Percentiles rank a stretch among this genome's conserved stretches.
These are phyloP conservation scores for Amylocystis lapponica DNA, from an alignment of 768 basidiomycete species.

Conservation along the genomic window DNA sequence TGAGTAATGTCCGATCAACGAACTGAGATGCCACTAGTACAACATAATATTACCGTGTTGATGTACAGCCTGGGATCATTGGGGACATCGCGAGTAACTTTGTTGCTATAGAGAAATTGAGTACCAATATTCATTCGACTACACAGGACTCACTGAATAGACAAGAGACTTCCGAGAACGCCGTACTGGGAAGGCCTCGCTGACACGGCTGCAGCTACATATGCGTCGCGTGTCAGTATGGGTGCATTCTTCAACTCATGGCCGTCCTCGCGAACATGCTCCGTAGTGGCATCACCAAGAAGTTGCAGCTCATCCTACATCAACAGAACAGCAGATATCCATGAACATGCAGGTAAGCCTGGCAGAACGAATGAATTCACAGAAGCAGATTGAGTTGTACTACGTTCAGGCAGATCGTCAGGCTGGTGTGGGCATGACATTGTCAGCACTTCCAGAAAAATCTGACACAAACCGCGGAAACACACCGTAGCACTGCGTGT, in stretches of 20 bases:
- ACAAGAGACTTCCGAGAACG: constrained; percentile 38
- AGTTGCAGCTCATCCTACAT: too few relatives aligned
- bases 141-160: constrained; percentile 4
- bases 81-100: constrained; percentile 38
- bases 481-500: too few relatives aligned
- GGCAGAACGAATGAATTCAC: too few relatives aligned
- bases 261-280: constrained; percentile 4
- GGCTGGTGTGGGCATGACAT: too few relatives aligned
- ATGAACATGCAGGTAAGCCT: too few relatives aligned
- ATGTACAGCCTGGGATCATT: constrained; percentile 54
- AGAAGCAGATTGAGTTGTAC: too few relatives aligned
- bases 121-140: background rate
- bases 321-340: too few relatives aligned
- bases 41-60: constrained; percentile 38
- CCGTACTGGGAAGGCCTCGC: constrained; percentile 53
- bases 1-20: constrained; percentile 18
- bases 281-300: too few relatives aligned
- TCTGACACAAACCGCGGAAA: too few relatives aligned
- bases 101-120: background rate
- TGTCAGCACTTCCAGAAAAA: too few relatives aligned
- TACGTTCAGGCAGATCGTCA: too few relatives aligned
- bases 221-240: constrained; percentile 23
- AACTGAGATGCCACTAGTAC: constrained; percentile 13
- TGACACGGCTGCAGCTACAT: constrained; percentile 14
- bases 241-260: constrained; percentile 25